Percentiles rank a stretch among this genome's conserved stretches.
Conservation (phyloP, 768 basidiomycete species). For the Leccinum truebloodii region DNA sequence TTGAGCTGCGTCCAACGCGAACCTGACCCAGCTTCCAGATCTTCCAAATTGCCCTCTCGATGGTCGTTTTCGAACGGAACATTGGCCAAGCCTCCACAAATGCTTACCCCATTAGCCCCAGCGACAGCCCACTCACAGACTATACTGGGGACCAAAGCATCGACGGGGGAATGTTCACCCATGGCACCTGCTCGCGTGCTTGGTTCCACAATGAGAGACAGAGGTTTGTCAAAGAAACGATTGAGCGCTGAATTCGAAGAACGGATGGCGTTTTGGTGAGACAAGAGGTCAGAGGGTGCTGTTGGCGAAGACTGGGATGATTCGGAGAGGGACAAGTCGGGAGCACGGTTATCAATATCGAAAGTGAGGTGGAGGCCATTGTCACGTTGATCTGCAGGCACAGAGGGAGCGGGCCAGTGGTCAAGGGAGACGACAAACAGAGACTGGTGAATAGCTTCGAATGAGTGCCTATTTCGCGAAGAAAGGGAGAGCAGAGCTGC, state of each 20-base stretch:
- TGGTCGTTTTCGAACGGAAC: conserved; percentile 14
- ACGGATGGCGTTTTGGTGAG: conserved; percentile 75
- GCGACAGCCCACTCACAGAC: conserved; percentile 79
- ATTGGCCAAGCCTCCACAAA: conserved; percentile 56
- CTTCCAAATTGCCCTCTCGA: conserved; percentile 3
- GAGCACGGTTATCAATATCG: conserved; percentile 27
- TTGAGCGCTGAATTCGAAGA: conserved; percentile 69
- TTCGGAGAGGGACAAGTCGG: conserved; percentile 2
- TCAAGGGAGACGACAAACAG: conserved; percentile 84
- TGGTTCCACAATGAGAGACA: conserved; percentile 80
- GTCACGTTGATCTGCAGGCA: conserved; percentile 22
- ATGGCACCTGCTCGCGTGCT: conserved; percentile 82
- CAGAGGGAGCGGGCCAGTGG: conserved; percentile 50
- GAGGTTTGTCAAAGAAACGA: conserved; percentile 89
- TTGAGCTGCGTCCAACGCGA: conserved; percentile 63
- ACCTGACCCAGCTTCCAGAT: conserved; percentile 11
- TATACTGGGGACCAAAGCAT: conserved; percentile 88
- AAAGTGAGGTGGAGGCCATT: conserved; percentile 33
- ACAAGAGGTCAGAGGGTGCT: conserved; percentile 45
- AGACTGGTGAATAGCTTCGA: conserved; percentile 68
- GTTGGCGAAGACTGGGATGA: conserved; percentile 14
- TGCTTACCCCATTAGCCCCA: conserved; percentile 15
- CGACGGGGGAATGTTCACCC: conserved; percentile 90
- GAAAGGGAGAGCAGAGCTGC: conserved; percentile 67
- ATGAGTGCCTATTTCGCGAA: conserved; percentile 56